A percentile compares a stretch with the other conserved stretches of the same genome.
Conservation (phyloP, 306 rosid species). For the Rosa multiflora region DNA sequence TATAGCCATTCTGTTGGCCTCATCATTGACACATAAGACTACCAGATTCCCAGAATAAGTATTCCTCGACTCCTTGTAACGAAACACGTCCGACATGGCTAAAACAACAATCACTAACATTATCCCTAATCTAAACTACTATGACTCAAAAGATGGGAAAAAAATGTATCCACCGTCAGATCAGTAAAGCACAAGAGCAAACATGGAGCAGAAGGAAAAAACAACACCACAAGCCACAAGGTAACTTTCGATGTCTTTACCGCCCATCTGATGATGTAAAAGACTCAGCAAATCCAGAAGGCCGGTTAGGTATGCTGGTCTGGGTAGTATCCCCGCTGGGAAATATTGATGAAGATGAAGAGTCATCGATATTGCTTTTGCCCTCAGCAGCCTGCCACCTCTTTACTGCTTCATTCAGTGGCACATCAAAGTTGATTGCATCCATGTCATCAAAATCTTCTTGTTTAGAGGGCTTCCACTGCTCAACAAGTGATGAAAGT, state of each 20-base stretch:
- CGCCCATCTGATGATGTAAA: constrained; percentile 46
- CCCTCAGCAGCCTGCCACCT: constrained; percentile 73
- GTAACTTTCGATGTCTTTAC: constrained; percentile 31
- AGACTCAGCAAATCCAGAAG: constrained; percentile 55
- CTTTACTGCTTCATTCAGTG: constrained; percentile 57
- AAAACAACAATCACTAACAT: too few relatives aligned
- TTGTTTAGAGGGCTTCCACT: constrained; percentile 70
- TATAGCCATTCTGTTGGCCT: too few relatives aligned
- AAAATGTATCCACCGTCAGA: constrained; percentile 14
- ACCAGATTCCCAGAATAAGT: neutral
- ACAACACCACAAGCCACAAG: neutral
- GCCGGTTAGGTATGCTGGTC: constrained; percentile 52
- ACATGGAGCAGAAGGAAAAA: neutral
- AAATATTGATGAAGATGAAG: constrained; percentile 29
- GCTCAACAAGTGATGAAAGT: constrained; percentile 70
- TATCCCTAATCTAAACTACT: constrained; percentile 11
- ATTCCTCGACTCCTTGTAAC: too few relatives aligned
- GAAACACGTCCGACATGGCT: neutral
- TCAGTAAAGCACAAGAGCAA: constrained; percentile 2
- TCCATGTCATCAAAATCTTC: constrained; percentile 37
- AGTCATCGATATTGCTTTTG: constrained; percentile 19
- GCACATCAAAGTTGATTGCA: constrained; percentile 60
- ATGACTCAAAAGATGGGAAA: neutral
- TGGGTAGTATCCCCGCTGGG: constrained; percentile 45
- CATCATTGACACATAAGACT: too few relatives aligned